These are phyloP conservation scores for Chaetothyriales sp. DNA, from an alignment of 2,329 filamentous ascomycete species.

Conservation along the genomic window DNA sequence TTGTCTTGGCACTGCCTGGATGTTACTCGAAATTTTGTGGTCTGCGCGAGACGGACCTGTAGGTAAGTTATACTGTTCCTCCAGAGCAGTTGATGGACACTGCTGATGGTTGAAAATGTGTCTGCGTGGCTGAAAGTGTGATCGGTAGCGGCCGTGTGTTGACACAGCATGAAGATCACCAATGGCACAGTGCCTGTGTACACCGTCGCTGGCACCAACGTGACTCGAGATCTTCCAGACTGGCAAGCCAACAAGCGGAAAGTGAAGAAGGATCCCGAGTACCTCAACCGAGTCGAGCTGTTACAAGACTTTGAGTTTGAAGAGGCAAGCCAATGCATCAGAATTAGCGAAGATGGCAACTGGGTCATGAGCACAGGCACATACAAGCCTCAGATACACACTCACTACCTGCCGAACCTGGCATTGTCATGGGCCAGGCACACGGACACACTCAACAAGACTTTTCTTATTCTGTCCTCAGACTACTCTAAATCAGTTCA, in stretches of 20 bases:
- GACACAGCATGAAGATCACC: conserved; percentile 32
- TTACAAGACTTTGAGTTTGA: conserved; percentile 97
- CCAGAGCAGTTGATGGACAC: too few species aligned
- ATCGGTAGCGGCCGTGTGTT: not conserved
- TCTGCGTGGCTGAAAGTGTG: too few species aligned
- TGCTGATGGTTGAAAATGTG: too few species aligned
- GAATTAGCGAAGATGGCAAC: conserved; percentile 85
- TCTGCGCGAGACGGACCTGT: not conserved
- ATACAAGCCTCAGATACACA: conserved; percentile 74
- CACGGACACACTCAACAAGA: conserved; percentile 81
- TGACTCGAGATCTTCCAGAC: conserved; percentile 76
- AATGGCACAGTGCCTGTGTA: conserved; percentile 80
- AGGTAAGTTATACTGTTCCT: too few species aligned
- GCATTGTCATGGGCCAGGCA: conserved; percentile 89
- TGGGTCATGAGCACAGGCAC: conserved; percentile 90
- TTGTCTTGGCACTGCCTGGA: not conserved
- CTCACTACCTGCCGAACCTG: conserved; percentile 86
- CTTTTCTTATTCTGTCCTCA: conserved; percentile 72
- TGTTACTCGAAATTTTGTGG: not conserved
- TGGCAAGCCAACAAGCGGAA: conserved; percentile 88
- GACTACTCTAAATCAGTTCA: conserved; percentile 94
- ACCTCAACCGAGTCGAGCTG: conserved; percentile 83
- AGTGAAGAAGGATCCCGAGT: conserved; percentile 83
- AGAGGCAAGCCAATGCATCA: conserved; percentile 80
- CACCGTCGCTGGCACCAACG: conserved; percentile 83